Evolutionary conservation across 805 yeast species (phyloP).

Genomic region (Schizosaccharomyces cryophilus): DNA sequence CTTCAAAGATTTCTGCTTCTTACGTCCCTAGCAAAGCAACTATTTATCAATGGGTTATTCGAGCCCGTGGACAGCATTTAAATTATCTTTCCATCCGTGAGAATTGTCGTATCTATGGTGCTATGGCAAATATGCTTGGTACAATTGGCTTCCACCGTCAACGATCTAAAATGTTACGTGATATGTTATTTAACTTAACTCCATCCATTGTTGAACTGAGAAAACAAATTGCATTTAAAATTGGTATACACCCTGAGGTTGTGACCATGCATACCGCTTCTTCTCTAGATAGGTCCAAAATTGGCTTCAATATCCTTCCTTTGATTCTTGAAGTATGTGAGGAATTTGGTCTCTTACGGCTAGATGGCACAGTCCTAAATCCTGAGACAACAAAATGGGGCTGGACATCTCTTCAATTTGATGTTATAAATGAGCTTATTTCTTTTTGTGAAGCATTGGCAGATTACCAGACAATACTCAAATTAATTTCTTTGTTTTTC

Average conservation of each 20-base stretch:
- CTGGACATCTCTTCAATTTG: slow-evolving; percentile 37
- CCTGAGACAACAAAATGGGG: slow-evolving; percentile 10
- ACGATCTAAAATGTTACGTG: slow-evolving; percentile 40
- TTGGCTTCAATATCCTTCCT: slow-evolving; percentile 13
- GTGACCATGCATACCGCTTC: not conserved
- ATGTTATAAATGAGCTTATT: slow-evolving; percentile 27
- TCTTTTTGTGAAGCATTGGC: slow-evolving; percentile 27
- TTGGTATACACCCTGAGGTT: slow-evolving; percentile 6
- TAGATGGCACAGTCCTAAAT: slow-evolving; percentile 5
- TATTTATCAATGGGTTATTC: slow-evolving; percentile 2
- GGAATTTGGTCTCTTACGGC: slow-evolving; percentile 17
- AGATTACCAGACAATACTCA: slow-evolving; percentile 21
- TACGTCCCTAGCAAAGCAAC: not conserved
- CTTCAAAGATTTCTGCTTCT: not conserved
- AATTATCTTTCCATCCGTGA: slow-evolving; percentile 8
- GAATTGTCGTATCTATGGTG: slow-evolving; percentile 26
- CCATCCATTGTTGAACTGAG: slow-evolving; percentile 10
- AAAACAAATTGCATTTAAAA: slow-evolving; percentile 6
- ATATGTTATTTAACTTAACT: slow-evolving; percentile 25
- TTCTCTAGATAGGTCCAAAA: slow-evolving; percentile 13
- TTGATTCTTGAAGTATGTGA: slow-evolving; percentile 24
- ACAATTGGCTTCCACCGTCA: slow-evolving; percentile 41
- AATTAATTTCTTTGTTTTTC: slow-evolving; percentile 2
- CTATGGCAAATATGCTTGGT: slow-evolving; percentile 39
- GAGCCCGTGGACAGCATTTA: slow-evolving; percentile 6